A percentile compares a stretch with the other conserved stretches of the same genome.
These are phyloP conservation scores for Podosphaera xanthii DNA, from an alignment of 2,329 filamentous ascomycete species.

Conservation along the genomic window DNA sequence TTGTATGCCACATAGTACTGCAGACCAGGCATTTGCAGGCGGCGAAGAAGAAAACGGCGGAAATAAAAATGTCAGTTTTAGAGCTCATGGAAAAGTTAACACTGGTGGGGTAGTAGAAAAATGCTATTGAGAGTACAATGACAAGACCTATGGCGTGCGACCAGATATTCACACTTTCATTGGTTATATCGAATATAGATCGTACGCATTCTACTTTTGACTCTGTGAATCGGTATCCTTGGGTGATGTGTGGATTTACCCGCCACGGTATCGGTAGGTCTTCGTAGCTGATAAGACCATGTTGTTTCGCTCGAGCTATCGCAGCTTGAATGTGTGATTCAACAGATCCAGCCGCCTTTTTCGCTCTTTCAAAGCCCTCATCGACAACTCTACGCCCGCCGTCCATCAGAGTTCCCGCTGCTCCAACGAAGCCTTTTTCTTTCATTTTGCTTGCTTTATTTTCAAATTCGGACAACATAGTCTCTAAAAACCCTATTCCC, in stretches of 20 bases:
- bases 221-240: conserved; percentile 82
- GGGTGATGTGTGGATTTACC: conserved; percentile 79
- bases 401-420: conserved; percentile 49
- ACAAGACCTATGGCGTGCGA: conserved; percentile 79
- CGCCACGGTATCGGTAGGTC: conserved; percentile 83
- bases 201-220: conserved; percentile 73
- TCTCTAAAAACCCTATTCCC: conserved; percentile 68
- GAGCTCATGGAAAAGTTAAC: conserved; percentile 70
- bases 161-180: conserved; percentile 97
- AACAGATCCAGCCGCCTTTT: conserved; percentile 56
- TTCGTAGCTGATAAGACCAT: conserved; percentile 69
- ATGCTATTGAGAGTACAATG: conserved; percentile 66
- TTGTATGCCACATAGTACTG: conserved; percentile 94
- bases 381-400: conserved; percentile 61
- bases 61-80: conserved; percentile 73
- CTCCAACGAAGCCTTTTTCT: conserved; percentile 52
- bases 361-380: conserved; percentile 62
- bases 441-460: conserved; percentile 55
- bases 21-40: conserved; percentile 88
- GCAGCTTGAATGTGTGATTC: conserved; percentile 70
- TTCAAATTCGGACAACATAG: conserved; percentile 70
- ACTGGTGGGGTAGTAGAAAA: conserved; percentile 86
- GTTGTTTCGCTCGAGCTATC: conserved; percentile 48
- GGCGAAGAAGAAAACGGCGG: conserved; percentile 86
- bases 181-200: conserved; percentile 66